phyloP scores from a whole-genome alignment of 1,139 yeast genomes.

The Pneumocystis jirovecii region DNA sequence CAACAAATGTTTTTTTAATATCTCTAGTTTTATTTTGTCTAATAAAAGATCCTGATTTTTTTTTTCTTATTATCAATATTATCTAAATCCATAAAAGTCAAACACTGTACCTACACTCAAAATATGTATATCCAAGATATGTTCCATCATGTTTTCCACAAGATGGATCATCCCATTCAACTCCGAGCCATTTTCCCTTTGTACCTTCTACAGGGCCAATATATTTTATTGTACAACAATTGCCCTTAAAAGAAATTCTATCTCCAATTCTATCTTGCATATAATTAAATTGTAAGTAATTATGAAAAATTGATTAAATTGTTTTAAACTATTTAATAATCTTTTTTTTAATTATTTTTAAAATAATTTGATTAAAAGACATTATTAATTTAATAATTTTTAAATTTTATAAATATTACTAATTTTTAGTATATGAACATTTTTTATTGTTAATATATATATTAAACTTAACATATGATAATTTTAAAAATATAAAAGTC shows the following conservation, averaged over 20 bases:
- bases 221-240: background rate
- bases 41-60: background rate
- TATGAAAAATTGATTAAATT: background rate
- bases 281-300: background rate
- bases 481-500: no score
- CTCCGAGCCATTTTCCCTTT: slow-evolving; percentile 46
- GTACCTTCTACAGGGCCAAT: background rate
- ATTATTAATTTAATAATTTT: no score
- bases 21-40: background rate
- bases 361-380: no score
- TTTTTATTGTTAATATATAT: no score
- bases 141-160: slow-evolving; percentile 48
- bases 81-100: slow-evolving; percentile 1
- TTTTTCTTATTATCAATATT: background rate
- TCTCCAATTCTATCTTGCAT: background rate
- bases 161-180: slow-evolving; percentile 67
- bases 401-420: background rate
- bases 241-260: background rate
- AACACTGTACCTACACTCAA: slow-evolving; percentile 21
- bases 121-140: slow-evolving; percentile 33
- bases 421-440: no score
- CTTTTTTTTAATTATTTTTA: background rate
- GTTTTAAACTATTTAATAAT: background rate
- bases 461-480: no score
- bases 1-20: background rate